Evolutionary conservation across 2,329 filamentous ascomycete species (phyloP).

Genomic region (Thelonectria olida): DNA sequence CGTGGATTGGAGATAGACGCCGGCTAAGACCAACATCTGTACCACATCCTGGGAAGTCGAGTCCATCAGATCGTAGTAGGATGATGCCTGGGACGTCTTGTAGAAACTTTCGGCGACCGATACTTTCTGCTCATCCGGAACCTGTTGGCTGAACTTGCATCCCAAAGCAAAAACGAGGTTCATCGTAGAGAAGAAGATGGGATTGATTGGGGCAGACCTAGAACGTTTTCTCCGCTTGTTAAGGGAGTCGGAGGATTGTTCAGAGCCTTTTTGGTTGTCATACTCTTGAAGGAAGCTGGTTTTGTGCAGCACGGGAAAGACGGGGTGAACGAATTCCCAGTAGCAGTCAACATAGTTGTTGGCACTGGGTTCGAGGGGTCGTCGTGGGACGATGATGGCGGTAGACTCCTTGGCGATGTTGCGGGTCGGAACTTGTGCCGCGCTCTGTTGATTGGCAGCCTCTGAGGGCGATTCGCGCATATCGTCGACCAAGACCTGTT

Average conservation of each 20-base stretch:
- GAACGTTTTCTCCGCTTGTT: background rate
- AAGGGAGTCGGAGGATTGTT: background rate
- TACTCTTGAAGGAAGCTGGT: conserved; percentile 6
- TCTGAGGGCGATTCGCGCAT: background rate
- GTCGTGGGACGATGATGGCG: background rate
- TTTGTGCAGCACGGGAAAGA: conserved; percentile 15
- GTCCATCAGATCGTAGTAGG: conserved; percentile 8
- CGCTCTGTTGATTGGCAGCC: background rate
- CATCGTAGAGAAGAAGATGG: conserved; percentile 2
- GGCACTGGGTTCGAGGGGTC: background rate
- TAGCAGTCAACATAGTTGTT: conserved; percentile 6
- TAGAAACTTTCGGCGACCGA: conserved; percentile 7
- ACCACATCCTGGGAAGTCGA: conserved; percentile 1
- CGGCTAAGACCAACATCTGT: conserved; percentile 12
- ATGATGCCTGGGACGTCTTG: conserved; percentile 7
- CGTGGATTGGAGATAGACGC: conserved; percentile 21
- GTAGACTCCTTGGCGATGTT: background rate
- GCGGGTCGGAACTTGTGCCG: background rate
- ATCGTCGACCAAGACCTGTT: background rate
- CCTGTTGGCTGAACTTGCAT: conserved; percentile 5
- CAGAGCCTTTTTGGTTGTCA: background rate
- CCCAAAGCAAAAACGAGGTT: conserved; percentile 21
- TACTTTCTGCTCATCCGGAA: background rate
- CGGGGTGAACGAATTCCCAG: conserved; percentile 19
- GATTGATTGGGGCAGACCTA: background rate